A percentile compares a stretch with the other conserved stretches of the same genome.
Evolutionary conservation across 2,329 filamentous ascomycete species (phyloP).

Genomic region (Escovopsis sp.): DNA sequence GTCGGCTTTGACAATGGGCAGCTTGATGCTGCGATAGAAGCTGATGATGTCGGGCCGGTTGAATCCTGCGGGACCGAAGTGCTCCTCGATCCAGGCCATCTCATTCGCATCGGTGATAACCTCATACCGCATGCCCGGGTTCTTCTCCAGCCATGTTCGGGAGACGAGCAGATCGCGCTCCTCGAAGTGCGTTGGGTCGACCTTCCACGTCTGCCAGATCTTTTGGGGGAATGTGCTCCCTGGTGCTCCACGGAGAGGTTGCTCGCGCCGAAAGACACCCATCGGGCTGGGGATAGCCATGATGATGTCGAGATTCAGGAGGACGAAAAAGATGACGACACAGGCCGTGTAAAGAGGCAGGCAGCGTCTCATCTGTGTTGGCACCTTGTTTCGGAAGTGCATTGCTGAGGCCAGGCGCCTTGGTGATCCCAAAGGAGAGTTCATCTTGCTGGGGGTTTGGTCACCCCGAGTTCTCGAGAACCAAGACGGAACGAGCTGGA

Average conservation of each 20-base stretch:
- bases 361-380: slow-evolving; percentile 20
- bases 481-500: background rate
- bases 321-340: slow-evolving; percentile 29
- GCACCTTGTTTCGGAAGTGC: slow-evolving; percentile 6
- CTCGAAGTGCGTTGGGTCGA: slow-evolving; percentile 51
- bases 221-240: slow-evolving; percentile 42
- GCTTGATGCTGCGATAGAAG: slow-evolving; percentile 43
- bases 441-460: slow-evolving; percentile 11
- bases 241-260: slow-evolving; percentile 2
- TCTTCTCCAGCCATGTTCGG: slow-evolving; percentile 50
- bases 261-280: slow-evolving; percentile 7
- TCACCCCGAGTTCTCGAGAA: background rate
- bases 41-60: slow-evolving; percentile 52
- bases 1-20: slow-evolving; percentile 51
- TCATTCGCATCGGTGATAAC: slow-evolving; percentile 57
- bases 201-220: slow-evolving; percentile 69
- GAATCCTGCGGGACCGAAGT: slow-evolving; percentile 50
- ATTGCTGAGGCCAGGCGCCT: slow-evolving; percentile 21
- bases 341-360: slow-evolving; percentile 31
- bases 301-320: slow-evolving; percentile 30
- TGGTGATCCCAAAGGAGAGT: slow-evolving; percentile 22
- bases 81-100: slow-evolving; percentile 49
- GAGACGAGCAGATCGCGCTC: slow-evolving; percentile 45
- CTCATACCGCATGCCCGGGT: slow-evolving; percentile 52
- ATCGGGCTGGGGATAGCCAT: slow-evolving; percentile 14